Conservation (phyloP, 2,329 filamentous ascomycete genomes). For the Colletotrichum sojae region DNA sequence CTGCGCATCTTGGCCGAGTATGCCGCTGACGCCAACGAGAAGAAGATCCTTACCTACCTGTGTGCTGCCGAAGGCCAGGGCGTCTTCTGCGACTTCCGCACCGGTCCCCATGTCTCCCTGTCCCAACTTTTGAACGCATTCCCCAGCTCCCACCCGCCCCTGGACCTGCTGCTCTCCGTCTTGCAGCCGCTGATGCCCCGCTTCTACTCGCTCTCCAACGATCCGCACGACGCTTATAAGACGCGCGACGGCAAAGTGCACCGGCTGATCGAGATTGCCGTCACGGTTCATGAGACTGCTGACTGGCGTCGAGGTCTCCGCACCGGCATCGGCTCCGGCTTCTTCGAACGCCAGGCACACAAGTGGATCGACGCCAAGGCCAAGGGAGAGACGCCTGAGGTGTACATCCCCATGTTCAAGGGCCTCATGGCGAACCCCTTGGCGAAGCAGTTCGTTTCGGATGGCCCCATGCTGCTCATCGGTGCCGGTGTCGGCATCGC, state of each 20-base stretch:
- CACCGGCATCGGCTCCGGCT: constrained; percentile 92
- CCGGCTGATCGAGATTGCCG: constrained; percentile 94
- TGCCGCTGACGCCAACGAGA: constrained; percentile 84
- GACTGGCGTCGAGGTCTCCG: constrained; percentile 82
- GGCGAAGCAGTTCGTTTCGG: constrained; percentile 89
- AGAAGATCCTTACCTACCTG: constrained; percentile 88
- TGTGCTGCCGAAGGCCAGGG: constrained; percentile 92
- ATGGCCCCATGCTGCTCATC: constrained; percentile 97
- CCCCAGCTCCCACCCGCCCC: constrained; percentile 88
- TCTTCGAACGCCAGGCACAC: constrained; percentile 88
- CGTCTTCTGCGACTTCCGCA: constrained; percentile 94
- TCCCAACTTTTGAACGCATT: constrained; percentile 92
- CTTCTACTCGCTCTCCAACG: constrained; percentile 98
- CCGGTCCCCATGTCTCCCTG: constrained; percentile 87
- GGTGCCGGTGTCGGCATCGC: constrained; percentile 97
- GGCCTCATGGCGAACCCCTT: constrained; percentile 98
- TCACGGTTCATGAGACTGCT: constrained; percentile 89
- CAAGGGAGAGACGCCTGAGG: constrained; percentile 70
- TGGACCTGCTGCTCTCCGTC: constrained; percentile 84
- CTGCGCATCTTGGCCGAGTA: constrained; percentile 90
- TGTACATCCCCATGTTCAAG: constrained; percentile 97
- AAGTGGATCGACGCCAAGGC: constrained; percentile 78
- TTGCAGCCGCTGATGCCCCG: constrained; percentile 94
- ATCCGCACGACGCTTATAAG: constrained; percentile 83
- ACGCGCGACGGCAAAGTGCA: constrained; percentile 78